phyloP scores from a whole-genome alignment of 2,329 filamentous ascomycete genomes.

The Magnaporthales sp. region DNA sequence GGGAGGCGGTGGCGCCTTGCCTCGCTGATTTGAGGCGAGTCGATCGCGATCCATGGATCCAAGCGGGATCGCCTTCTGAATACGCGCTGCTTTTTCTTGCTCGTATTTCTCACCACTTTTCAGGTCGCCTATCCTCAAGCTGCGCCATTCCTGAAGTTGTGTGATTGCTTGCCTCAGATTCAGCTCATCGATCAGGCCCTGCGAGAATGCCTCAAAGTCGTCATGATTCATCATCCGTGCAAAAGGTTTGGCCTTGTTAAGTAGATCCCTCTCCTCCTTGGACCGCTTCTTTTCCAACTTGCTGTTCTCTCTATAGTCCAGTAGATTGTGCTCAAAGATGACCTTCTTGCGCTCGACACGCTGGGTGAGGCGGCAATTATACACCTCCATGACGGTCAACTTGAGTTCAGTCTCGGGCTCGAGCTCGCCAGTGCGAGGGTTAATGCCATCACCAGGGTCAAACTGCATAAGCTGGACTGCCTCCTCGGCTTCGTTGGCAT shows the following conservation, averaged over 20 bases:
- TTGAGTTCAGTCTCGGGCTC: conserved; percentile 97
- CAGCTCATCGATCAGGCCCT: conserved; percentile 81
- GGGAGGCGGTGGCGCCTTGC: conserved; percentile 54
- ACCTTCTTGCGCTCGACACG: conserved; percentile 93
- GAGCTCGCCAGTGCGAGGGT: conserved; percentile 71
- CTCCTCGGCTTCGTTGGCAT: conserved; percentile 96
- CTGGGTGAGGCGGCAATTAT: conserved; percentile 84
- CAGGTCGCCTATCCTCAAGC: conserved; percentile 74
- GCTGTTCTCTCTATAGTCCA: conserved; percentile 89
- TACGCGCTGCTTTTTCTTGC: conserved; percentile 69
- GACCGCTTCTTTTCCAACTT: conserved; percentile 88
- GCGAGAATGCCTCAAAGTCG: conserved; percentile 80
- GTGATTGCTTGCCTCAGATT: conserved; percentile 82
- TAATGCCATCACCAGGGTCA: conserved; percentile 88
- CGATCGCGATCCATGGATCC: conserved; percentile 77
- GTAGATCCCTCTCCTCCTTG: conserved; percentile 85
- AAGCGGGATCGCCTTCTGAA: conserved; percentile 61
- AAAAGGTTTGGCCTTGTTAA: conserved; percentile 93
- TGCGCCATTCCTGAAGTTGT: conserved; percentile 91
- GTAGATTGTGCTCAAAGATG: conserved; percentile 86
- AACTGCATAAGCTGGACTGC: conserved; percentile 98
- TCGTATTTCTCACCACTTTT: conserved; percentile 89
- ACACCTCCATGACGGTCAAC: conserved; percentile 96
- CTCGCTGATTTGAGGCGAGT: conserved; percentile 62
- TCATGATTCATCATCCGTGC: conserved; percentile 92